These are phyloP conservation scores for Kuraishia floccosa DNA, from an alignment of 805 yeast genomes.

Conservation along the genomic window DNA sequence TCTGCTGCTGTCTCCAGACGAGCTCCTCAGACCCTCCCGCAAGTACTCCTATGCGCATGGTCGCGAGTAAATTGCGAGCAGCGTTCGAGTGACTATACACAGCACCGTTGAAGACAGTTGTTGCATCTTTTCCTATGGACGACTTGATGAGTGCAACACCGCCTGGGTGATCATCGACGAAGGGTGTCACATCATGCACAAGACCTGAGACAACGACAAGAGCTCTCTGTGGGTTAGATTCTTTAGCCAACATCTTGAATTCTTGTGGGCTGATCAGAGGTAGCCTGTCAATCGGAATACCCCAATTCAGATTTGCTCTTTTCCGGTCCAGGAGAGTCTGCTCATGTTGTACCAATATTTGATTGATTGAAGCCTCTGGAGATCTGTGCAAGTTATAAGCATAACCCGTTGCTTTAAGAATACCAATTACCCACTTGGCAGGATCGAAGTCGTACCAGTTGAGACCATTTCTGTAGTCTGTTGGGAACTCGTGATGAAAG, in stretches of 20 bases:
- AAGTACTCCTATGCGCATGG: conserved; percentile 84
- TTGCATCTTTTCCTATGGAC: conserved; percentile 72
- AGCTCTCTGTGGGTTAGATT: conserved; percentile 26
- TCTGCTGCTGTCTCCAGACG: conserved; percentile 69
- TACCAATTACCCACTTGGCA: conserved; percentile 53
- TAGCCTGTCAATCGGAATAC: conserved; percentile 79
- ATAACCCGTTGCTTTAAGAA: conserved; percentile 52
- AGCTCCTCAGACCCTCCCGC: conserved; percentile 75
- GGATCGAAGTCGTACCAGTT: conserved; percentile 88
- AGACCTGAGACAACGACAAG: conserved; percentile 67
- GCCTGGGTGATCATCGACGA: conserved; percentile 75
- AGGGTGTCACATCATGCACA: conserved; percentile 62
- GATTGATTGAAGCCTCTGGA: conserved; percentile 72
- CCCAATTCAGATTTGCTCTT: conserved; percentile 63
- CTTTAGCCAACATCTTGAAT: conserved; percentile 3
- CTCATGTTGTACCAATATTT: conserved; percentile 73
- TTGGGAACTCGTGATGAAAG: conserved; percentile 86
- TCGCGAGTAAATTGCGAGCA: conserved; percentile 72
- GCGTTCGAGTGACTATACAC: conserved; percentile 81
- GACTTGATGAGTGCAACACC: conserved; percentile 64
- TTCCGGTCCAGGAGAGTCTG: conserved; percentile 65
- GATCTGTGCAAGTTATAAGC: conserved; percentile 67
- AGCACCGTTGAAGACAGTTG: conserved; percentile 78
- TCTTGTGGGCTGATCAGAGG: conserved; percentile 46
- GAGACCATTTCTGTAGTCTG: conserved; percentile 80